Conservation (phyloP, 108 stramenopile genomes). For the Fistulifera solaris region DNA sequence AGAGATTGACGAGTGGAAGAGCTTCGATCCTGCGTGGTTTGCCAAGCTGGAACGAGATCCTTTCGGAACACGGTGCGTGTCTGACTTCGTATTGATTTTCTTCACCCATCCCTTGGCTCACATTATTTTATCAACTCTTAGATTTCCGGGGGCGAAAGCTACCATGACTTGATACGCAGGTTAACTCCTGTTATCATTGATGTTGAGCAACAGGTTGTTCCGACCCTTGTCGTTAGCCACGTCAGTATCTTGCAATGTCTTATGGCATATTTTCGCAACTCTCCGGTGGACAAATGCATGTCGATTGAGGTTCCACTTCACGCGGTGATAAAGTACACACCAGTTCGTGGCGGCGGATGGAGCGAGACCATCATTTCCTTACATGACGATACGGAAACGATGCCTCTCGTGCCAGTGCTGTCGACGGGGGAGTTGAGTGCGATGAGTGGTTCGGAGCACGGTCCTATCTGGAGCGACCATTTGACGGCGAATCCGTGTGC, state of each 20-base stretch:
- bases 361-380: constrained; percentile 44
- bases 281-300: constrained; percentile 70
- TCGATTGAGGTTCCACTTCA: constrained; percentile 79
- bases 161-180: constrained; percentile 71
- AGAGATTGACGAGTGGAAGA: constrained; percentile 72
- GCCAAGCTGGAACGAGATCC: constrained; percentile 57
- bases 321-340: constrained; percentile 81
- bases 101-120: not conserved
- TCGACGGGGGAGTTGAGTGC: constrained; percentile 4
- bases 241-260: constrained; percentile 80
- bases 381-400: not conserved
- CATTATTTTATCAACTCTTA: constrained; percentile 4
- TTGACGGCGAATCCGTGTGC: not conserved
- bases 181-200: constrained; percentile 78
- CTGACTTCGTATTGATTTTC: not conserved
- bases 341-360: constrained; percentile 80
- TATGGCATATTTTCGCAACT: constrained; percentile 78
- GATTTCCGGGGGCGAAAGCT: constrained; percentile 89
- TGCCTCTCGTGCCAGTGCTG: not conserved
- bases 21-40: constrained; percentile 65
- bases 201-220: constrained; percentile 82
- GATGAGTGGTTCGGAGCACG: not conserved
- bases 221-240: constrained; percentile 82
- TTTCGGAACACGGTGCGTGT: constrained; percentile 38
- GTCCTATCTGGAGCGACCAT: constrained; percentile 2